Evolutionary conservation across 2,329 filamentous ascomycete species (phyloP).

Genomic region (Colletotrichum truncatum): DNA sequence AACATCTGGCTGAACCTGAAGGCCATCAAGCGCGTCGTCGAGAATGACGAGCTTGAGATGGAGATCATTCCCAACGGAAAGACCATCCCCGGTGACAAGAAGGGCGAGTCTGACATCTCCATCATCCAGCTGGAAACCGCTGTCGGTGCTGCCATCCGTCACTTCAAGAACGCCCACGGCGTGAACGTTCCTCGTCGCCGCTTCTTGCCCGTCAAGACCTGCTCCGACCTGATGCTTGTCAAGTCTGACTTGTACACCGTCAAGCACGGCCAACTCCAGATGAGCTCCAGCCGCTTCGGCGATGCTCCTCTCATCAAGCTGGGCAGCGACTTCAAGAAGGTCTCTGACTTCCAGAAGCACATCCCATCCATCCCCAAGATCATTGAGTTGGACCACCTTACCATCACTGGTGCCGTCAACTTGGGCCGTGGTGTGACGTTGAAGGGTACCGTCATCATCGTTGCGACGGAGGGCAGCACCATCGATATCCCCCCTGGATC

Average conservation of each 20-base stretch:
- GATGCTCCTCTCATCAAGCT: slow-evolving; percentile 99
- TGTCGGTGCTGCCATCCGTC: slow-evolving; percentile 96
- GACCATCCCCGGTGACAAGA: slow-evolving; percentile 98
- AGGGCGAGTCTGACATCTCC: slow-evolving; percentile 97
- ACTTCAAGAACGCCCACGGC: slow-evolving; percentile 98
- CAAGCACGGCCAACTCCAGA: slow-evolving; percentile 97
- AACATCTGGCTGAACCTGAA: slow-evolving; percentile 99
- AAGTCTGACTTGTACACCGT: slow-evolving; percentile 99
- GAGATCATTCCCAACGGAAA: slow-evolving; percentile 99
- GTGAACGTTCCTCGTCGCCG: slow-evolving; percentile 97
- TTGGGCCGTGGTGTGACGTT: slow-evolving; percentile 93
- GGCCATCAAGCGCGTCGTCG: slow-evolving; percentile 97
- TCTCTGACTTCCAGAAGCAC: slow-evolving; percentile 92
- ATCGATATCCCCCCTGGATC: slow-evolving; percentile 98
- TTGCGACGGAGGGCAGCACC: slow-evolving; percentile 96
- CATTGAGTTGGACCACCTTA: slow-evolving; percentile 92
- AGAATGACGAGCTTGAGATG: slow-evolving; percentile 98
- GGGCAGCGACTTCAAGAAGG: slow-evolving; percentile 99
- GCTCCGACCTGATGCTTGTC: slow-evolving; percentile 99
- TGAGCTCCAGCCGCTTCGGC: slow-evolving; percentile 96
- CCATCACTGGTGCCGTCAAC: slow-evolving; percentile 97
- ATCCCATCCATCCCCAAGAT: slow-evolving; percentile 91
- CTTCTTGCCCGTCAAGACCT: slow-evolving; percentile 99
- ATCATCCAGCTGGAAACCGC: slow-evolving; percentile 99
- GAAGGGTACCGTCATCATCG: slow-evolving; percentile 99